phyloP scores from a whole-genome alignment of 768 basidiomycete genomes.

The Cystofilobasidium macerans region DNA sequence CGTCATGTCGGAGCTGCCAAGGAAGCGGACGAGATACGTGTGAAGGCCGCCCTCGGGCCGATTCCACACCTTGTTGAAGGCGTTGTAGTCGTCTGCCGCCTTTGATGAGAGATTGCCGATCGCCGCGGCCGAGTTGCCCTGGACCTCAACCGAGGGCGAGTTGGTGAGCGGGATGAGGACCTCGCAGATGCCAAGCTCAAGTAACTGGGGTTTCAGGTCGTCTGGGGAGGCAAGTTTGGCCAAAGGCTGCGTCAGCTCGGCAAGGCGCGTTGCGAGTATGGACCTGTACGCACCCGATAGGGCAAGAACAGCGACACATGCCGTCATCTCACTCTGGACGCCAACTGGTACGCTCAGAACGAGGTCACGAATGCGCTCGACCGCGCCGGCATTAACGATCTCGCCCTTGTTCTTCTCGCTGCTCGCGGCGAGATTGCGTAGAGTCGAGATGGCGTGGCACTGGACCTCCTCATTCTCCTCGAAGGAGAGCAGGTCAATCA shows the following conservation, averaged over 20 bases:
- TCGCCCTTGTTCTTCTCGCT: conserved; percentile 97
- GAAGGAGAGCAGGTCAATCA: conserved; percentile 91
- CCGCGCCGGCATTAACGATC: conserved; percentile 93
- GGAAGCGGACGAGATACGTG: conserved; percentile 82
- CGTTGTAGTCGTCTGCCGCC: conserved; percentile 65
- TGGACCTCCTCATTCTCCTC: conserved; percentile 99
- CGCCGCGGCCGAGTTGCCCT: conserved; percentile 96
- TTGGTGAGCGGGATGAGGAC: conserved; percentile 93
- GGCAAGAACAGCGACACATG: conserved; percentile 91
- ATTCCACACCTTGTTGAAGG: conserved; percentile 97
- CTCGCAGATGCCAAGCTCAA: conserved; percentile 98
- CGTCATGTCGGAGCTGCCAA: conserved; percentile 84
- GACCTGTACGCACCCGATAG: conserved; percentile 60
- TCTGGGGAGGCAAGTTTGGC: conserved; percentile 45
- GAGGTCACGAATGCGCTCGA: conserved; percentile 91
- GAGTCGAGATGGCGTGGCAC: conserved; percentile 94
- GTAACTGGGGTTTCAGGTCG: conserved; percentile 86
- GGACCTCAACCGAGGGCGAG: conserved; percentile 91
- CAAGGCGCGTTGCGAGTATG: not conserved
- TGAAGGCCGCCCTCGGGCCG: conserved; percentile 97
- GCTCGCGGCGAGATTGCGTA: conserved; percentile 90
- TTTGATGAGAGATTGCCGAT: conserved; percentile 86
- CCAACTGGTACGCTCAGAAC: conserved; percentile 89
- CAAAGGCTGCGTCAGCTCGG: no score
- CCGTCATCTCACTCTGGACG: conserved; percentile 99